Evolutionary conservation across 176 grass and related monocot genomes (phyloP), one percentile per base, ranked within the genome.

Genomic region (Eragrostis nindensis): DNA sequence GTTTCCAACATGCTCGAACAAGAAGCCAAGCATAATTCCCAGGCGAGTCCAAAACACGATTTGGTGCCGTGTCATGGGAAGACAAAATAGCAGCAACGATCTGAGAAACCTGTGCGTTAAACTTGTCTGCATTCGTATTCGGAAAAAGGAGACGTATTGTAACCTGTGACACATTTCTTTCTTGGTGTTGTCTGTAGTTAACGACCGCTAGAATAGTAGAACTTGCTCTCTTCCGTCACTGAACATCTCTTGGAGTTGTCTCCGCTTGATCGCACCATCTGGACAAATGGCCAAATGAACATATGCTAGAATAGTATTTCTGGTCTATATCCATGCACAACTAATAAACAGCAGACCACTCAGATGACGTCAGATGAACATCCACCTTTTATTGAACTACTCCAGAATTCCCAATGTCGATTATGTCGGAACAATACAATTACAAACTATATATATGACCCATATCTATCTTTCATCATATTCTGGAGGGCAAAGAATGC

Each of bases 31-130:
- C 6, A 77, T 77, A 6, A 44, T 72, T 64, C 39, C 3, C 71
- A 27, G 3, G 26, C 15, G 42, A 76, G 85, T 82, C 78, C 85
- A 87, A 70, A 7, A 1, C 16, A 1, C 0, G 5, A 1, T 60
- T 83, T 88, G 75, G 80, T 3, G 1, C 29, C 27, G 43, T 29
- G 49, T 17, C 19, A 1, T 6, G 15, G 11, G 0, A 30, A 12
- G 85, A 72, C 80, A 82, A 71, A 50, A 78, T 12, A 78, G 59
- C 48, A 16, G 86, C 81, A 19, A 5, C 32, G 30, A 84, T 46
- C 81, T 68, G 86, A 88, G 86, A 88, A 88, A 68, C 75, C 86
- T 13, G 86, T 44, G 86, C 74, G 38, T 1, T 68, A 21, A 36
- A 50, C 8, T 59, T 59, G 49, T 54, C n/a, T 32, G 22, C 22